A percentile compares a stretch with the other conserved stretches of the same genome.
These are phyloP conservation scores for Leccinum fibrillosum DNA, from an alignment of 768 basidiomycete species.

Conservation along the genomic window DNA sequence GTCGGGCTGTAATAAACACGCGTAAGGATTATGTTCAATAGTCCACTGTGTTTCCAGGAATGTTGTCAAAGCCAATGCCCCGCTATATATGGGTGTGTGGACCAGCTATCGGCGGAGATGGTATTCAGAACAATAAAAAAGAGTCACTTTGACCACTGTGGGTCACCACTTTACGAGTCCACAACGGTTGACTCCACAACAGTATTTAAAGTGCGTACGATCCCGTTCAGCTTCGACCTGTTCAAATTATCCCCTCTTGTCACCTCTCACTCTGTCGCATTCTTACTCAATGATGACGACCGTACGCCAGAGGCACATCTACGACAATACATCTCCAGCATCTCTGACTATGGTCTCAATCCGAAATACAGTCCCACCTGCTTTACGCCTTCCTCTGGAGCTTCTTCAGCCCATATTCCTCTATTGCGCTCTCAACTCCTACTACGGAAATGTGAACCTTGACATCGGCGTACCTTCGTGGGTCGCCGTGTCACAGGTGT, in stretches of 20 bases:
- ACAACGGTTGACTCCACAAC: background rate
- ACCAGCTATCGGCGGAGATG: background rate
- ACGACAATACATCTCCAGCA: background rate
- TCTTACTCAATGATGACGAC: background rate
- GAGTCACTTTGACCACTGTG: background rate
- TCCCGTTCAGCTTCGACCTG: background rate
- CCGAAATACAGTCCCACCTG: background rate
- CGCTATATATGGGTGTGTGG: background rate
- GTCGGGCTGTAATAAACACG: background rate
- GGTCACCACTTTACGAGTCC: background rate
- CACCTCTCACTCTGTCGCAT: background rate
- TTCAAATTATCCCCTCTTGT: background rate
- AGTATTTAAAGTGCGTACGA: background rate
- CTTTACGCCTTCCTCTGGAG: background rate
- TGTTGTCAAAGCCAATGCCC: background rate
- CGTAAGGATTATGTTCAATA: background rate
- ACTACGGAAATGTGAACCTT: background rate
- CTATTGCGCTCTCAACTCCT: background rate
- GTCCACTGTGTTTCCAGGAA: background rate
- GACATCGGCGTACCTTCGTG: background rate
- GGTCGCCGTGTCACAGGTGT: background rate
- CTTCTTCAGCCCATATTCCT: background rate
- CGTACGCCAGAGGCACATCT: background rate
- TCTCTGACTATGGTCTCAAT: background rate
- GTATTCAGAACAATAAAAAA: background rate